phyloP scores from a whole-genome alignment of 2,329 filamentous ascomycete genomes.

The Aspergillus phoenicis region DNA sequence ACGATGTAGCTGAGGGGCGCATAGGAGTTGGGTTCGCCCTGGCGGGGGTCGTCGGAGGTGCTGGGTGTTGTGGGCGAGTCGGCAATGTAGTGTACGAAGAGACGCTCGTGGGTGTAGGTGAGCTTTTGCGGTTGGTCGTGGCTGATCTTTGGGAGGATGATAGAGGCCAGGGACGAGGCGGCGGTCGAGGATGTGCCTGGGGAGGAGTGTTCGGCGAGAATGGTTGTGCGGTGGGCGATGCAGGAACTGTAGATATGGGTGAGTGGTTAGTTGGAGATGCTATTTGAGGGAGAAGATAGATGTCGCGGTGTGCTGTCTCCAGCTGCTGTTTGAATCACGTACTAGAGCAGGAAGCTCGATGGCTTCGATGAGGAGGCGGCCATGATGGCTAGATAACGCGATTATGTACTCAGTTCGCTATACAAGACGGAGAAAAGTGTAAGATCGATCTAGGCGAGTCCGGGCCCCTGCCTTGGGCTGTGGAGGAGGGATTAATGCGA shows the following conservation, averaged over 20 bases:
- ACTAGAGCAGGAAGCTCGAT: slow-evolving; percentile 74
- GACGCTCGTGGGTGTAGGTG: slow-evolving; percentile 87
- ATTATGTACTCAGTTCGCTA: not conserved
- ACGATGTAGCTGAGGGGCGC: slow-evolving; percentile 91
- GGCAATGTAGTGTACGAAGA: slow-evolving; percentile 95
- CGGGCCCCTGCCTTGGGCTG: not conserved
- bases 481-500: not conserved
- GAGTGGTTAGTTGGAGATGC: not conserved
- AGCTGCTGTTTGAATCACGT: slow-evolving; percentile 39
- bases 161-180: slow-evolving; percentile 83
- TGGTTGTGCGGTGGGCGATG: slow-evolving; percentile 90
- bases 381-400: slow-evolving; percentile 50
- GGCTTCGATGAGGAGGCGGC: slow-evolving; percentile 62
- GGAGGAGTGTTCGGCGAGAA: slow-evolving; percentile 88
- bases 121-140: slow-evolving; percentile 81
- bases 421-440: not conserved
- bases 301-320: not conserved
- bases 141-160: slow-evolving; percentile 93
- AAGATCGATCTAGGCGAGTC: not conserved
- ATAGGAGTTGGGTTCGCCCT: slow-evolving; percentile 57
- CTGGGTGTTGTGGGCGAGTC: slow-evolving; percentile 69
- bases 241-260: slow-evolving; percentile 66
- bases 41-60: slow-evolving; percentile 30
- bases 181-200: slow-evolving; percentile 81
- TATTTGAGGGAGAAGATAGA: not conserved